A percentile compares a stretch with the other conserved stretches of the same genome.
Evolutionary conservation across 2,329 filamentous ascomycete genomes (phyloP).

Genomic region (Metarhizium album): DNA sequence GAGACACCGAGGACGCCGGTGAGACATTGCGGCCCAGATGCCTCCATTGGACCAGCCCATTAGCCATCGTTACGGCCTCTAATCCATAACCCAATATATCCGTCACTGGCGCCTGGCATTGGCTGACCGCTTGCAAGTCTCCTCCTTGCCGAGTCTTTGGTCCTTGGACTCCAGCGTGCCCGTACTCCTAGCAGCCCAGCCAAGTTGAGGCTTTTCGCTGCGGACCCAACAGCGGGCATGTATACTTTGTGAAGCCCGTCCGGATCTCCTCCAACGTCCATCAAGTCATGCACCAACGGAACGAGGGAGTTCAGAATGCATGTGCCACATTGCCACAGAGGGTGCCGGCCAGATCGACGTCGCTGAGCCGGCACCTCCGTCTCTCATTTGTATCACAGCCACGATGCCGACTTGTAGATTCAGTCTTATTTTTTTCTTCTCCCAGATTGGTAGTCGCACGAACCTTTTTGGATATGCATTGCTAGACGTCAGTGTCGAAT

Average conservation of each 20-base stretch:
- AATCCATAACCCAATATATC: background rate
- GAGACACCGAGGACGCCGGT: background rate
- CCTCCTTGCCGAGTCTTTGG: too few species aligned
- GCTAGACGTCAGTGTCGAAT: background rate
- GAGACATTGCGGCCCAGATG: background rate
- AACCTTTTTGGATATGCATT: background rate
- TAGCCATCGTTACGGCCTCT: too few species aligned
- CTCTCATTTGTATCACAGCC: background rate
- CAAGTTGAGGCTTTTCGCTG: background rate
- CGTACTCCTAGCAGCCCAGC: background rate
- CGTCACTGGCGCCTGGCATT: background rate
- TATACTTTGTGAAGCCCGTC: too few species aligned
- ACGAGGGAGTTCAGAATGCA: background rate
- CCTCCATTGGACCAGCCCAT: too few species aligned
- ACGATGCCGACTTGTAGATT: background rate
- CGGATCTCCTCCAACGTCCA: too few species aligned
- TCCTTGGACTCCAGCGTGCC: background rate
- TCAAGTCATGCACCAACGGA: too few species aligned
- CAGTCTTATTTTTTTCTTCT: background rate
- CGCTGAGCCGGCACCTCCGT: background rate
- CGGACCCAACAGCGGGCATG: background rate
- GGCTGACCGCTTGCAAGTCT: background rate
- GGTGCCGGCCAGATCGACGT: background rate
- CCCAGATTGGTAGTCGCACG: background rate
- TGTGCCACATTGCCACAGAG: background rate